Base-by-base conservation (phyloP, 768 basidiomycete species). In the Saitozyma sp. region DNA sequence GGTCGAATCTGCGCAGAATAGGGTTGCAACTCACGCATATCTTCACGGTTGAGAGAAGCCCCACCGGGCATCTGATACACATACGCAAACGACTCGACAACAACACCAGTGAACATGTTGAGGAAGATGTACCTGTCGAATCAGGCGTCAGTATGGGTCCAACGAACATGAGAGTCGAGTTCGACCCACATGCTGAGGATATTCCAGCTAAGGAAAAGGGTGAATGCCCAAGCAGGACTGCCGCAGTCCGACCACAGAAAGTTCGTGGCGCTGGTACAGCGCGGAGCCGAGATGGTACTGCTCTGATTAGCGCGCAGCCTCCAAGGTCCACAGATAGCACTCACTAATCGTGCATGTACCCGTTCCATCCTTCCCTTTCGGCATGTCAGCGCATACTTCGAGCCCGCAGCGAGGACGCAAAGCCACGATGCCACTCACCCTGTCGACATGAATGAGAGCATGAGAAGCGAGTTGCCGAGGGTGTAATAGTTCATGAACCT, bases 291-390 rank as follows among this genome's bases (percentile, higher is more conserved):
- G 37, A 89, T 66, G 13, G 90, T 83, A 74, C 92, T 95, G 64
- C n/a, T 13, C 10, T 51, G n/a, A 59, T 64, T 49, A 61, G 63
- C 41, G 14, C 11, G 73, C 19, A 70, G 50, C 56, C 54, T 19
- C 56, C 40, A 40, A 48, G 8, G 45, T 29, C 29, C 10, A 37
- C 19, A 41, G 13, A 10, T 8, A n/a, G 40, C 7, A 80, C 88
- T 73, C 76, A 93, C 91, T 87, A 95, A 80, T 97, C 91, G 75
- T 97, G 94, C 95, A 97, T 97, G 77, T 88, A 96, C 69, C 88
- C 87, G 76, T 97, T 97, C 95, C 95, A 98, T 0, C 88, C 91
- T 78, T 97, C 94, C 9, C 93, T 93, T 66, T 29, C 29, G 8
- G 20, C 13, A 8, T 17, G 29, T 61, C 46, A 61, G 45, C 20